These are phyloP conservation scores for Solanum stenotomum DNA, from an alignment of 257 asterid species.

Conservation along the genomic window DNA sequence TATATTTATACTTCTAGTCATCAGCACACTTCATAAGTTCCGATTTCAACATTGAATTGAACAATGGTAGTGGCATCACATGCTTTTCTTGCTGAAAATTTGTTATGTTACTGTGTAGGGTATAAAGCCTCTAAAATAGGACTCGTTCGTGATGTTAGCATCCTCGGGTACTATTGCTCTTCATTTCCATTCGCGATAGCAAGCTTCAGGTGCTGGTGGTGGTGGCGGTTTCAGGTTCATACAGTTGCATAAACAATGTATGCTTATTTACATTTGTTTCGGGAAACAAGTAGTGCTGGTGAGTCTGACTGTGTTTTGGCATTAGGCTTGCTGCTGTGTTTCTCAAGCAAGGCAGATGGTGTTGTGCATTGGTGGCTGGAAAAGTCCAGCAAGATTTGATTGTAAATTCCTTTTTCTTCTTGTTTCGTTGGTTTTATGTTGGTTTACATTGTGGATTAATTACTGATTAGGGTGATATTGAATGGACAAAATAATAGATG, in stretches of 20 bases:
- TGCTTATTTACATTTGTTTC: not conserved
- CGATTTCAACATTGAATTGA: not conserved
- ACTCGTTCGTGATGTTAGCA: not conserved
- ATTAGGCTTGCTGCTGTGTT: not conserved
- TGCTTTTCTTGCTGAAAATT: not conserved
- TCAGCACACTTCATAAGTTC: not conserved
- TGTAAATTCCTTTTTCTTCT: not conserved
- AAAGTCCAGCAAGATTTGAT: not conserved
- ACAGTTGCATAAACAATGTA: not conserved
- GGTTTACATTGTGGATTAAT: not conserved
- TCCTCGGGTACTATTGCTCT: not conserved
- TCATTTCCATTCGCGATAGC: not conserved
- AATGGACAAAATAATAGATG: not conserved
- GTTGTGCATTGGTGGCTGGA: not conserved
- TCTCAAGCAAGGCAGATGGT: not conserved
- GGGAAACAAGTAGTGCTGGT: not conserved
- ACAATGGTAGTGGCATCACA: not conserved
- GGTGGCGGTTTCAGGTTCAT: not conserved
- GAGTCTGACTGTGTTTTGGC: not conserved
- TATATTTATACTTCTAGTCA: not conserved
- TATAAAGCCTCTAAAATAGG: conserved; percentile 14
- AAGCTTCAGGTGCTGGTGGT: not conserved
- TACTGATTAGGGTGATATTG: not conserved
- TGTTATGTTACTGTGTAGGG: not conserved
- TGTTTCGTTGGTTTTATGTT: not conserved